A percentile compares a stretch with the other conserved stretches of the same genome.
Conservation (phyloP, 768 basidiomycete species). For the Galerina sulciceps region DNA sequence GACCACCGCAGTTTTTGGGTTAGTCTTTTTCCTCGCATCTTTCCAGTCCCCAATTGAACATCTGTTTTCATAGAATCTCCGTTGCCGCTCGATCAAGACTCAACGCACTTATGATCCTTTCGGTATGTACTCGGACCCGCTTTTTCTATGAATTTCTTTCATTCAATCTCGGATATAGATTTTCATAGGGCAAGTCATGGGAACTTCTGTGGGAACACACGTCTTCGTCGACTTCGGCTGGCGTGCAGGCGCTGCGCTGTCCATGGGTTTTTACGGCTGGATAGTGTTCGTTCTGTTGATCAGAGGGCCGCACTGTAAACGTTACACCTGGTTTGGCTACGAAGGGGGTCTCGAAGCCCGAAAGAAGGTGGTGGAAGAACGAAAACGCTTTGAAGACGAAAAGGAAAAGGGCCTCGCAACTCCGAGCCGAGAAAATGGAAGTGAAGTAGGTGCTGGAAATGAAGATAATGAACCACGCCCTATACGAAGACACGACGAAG, state of each 20-base stretch:
- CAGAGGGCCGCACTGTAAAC: conserved; percentile 69
- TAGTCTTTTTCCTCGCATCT: conserved; percentile 12
- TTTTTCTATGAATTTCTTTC: background rate
- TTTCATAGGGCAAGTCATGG: conserved; percentile 84
- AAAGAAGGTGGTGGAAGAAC: conserved; percentile 35
- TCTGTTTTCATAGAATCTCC: conserved; percentile 37
- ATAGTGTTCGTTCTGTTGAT: conserved; percentile 60
- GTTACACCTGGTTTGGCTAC: conserved; percentile 68
- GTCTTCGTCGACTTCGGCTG: conserved; percentile 76
- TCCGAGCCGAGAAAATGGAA: background rate
- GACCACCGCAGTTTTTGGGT: conserved; percentile 64
- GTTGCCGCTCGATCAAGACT: conserved; percentile 64
- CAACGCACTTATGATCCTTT: conserved; percentile 77
- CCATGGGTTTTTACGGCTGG: conserved; percentile 60
- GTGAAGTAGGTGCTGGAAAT: background rate
- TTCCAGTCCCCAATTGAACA: conserved; percentile 6
- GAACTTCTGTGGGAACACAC: conserved; percentile 73
- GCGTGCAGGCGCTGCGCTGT: conserved; percentile 65
- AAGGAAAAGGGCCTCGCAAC: background rate
- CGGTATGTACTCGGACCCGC: conserved; percentile 41
- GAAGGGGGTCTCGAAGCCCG: conserved; percentile 56
- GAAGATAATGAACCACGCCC: conserved; percentile 1
- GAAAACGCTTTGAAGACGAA: conserved; percentile 5
- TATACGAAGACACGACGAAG: background rate
- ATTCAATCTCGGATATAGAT: conserved; percentile 35